Percentiles rank a stretch among this genome's conserved stretches.
These are phyloP conservation scores for Scutellaria barbata DNA, from an alignment of 257 asterid genomes.

Conservation along the genomic window DNA sequence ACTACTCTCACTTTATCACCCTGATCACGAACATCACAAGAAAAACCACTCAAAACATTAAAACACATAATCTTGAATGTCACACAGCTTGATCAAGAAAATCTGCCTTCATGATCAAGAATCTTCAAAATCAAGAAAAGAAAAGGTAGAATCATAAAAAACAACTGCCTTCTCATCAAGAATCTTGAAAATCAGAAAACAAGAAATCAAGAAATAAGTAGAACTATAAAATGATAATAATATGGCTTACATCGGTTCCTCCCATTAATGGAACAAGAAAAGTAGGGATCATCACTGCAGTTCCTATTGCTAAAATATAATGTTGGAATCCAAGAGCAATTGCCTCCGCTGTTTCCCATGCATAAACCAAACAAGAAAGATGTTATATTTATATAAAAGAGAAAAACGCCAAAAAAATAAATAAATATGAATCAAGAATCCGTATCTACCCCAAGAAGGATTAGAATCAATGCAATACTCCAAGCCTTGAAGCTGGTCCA, in stretches of 20 bases:
- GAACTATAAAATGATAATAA: neutral
- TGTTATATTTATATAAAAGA: neutral
- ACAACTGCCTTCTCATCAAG: neutral
- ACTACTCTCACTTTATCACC: conserved; percentile 91
- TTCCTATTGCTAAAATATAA: conserved; percentile 85
- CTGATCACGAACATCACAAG: conserved; percentile 44
- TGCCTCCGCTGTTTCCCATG: conserved; percentile 72
- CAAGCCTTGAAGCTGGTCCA: conserved; percentile 97
- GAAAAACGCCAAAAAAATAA: neutral
- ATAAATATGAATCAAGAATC: neutral
- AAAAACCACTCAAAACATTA: neutral
- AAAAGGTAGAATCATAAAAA: neutral
- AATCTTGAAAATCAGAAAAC: conserved; percentile 5
- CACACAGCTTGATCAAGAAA: neutral
- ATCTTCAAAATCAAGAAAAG: conserved; percentile 4
- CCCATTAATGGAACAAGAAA: conserved; percentile 98
- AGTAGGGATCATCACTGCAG: conserved; percentile 95
- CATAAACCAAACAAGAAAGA: conserved; percentile 30
- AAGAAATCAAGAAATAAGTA: neutral
- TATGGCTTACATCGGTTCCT: conserved; percentile 71
- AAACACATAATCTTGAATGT: neutral
- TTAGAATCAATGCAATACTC: conserved; percentile 98
- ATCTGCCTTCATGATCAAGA: neutral
- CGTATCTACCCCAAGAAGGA: conserved; percentile 91
- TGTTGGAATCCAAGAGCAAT: conserved; percentile 93